Evolutionary conservation across 2,329 filamentous ascomycete genomes (phyloP), one percentile per base, ranked within the genome.

Genomic region (Elsinoe batatas): DNA sequence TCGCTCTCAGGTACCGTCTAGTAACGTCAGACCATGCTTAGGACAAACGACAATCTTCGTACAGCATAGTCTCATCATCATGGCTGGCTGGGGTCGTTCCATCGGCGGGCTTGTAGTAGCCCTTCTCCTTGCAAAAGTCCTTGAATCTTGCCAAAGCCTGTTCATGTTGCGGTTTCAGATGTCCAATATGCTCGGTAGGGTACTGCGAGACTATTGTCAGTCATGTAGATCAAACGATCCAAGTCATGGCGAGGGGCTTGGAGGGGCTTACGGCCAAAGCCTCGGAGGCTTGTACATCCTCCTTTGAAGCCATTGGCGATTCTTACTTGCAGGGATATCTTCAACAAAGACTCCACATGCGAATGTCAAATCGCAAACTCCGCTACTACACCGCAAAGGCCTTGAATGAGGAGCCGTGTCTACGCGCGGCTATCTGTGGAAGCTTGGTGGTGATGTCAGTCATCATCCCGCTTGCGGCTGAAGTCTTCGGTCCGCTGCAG

Each of bases 1-100:
- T 83, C 33, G 91, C 91, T 64, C 91, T 86, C 51, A 96, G 77
- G 69, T 86, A 96, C 58, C 91, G 88, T 59, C 88, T 93, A 63
- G 54, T 38, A 6, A 15, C 10, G 54, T 60, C 57, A 58, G 61
- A 56, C 20, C n/a, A 50, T 51, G 44, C 46, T 13, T 37, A 20
- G 7, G 13, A 30, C 11, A 38, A 12, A 3, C 6, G 17, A 17
- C 20, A 10, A 17, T 17, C 33, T 50, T 72, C 81, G 60, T 74
- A 87, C 81, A 91, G 75, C 58, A 91, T 71, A 3, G 83, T 85
- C 64, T 84, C 78, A 67, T 91, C 87, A 64, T 89, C 84, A 69
- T 89, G 85, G 61, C 82, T 85, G 13, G 72, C 66, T n/a, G 69
- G 65, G 5, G 63, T 64, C 18, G 57, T 64, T 15, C 68, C 71